A percentile compares a stretch with the other conserved stretches of the same genome.
These are phyloP conservation scores for Coemansia sp. DNA, from an alignment of 192 early-diverging fungal genomes.

Conservation along the genomic window DNA sequence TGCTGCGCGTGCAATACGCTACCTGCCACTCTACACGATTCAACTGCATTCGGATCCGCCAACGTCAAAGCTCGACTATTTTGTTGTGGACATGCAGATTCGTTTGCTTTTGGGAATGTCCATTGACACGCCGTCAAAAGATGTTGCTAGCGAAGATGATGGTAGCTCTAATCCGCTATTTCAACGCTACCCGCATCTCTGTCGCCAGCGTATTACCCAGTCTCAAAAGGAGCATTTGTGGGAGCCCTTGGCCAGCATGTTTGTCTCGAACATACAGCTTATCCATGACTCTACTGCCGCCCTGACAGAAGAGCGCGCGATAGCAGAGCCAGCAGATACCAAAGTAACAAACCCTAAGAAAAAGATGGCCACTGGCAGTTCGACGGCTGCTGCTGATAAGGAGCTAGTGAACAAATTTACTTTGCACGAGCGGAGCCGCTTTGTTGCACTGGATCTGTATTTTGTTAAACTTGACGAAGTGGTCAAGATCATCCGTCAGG, in stretches of 20 bases:
- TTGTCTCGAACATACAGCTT: conserved; percentile 41
- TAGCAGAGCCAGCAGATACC: neutral
- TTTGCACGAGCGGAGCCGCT: conserved; percentile 63
- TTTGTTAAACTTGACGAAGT: conserved; percentile 69
- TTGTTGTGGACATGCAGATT: conserved; percentile 69
- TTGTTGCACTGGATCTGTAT: conserved; percentile 59
- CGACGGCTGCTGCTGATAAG: conserved; percentile 9
- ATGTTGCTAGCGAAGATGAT: neutral
- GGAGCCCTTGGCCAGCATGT: conserved; percentile 69
- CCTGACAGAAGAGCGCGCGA: neutral
- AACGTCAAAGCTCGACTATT: conserved; percentile 54
- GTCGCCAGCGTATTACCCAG: conserved; percentile 53
- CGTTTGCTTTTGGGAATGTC: conserved; percentile 60
- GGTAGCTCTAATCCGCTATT: conserved; percentile 49
- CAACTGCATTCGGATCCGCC: conserved; percentile 54
- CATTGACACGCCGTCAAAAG: conserved; percentile 26
- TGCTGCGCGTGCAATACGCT: conserved; percentile 58
- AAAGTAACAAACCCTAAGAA: neutral
- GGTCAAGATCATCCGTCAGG: conserved; percentile 59
- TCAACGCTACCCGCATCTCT: conserved; percentile 61
- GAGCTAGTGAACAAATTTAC: conserved; percentile 44
- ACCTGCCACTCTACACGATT: conserved; percentile 69
- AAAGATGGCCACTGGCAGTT: neutral
- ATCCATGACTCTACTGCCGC: conserved; percentile 26
- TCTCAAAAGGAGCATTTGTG: conserved; percentile 69